Percentiles rank a stretch among this genome's conserved stretches.
Evolutionary conservation across 768 basidiomycete species (phyloP).

Genomic region (Russula olivacea): DNA sequence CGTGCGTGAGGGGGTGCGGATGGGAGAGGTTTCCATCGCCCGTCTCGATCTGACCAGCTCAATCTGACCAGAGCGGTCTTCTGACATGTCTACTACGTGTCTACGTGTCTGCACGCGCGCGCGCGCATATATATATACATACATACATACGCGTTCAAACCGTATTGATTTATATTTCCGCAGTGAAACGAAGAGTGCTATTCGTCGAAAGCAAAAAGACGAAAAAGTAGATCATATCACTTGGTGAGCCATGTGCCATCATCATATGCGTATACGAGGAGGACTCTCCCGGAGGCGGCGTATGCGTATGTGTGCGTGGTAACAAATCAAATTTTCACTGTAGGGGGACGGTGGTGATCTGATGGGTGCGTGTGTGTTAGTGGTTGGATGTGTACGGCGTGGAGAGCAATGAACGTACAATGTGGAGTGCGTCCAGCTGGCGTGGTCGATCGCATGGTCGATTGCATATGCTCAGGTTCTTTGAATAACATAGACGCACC

Average conservation of each 20-base stretch:
- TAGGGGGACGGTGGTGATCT: background rate
- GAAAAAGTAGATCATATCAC: slow-evolving; percentile 37
- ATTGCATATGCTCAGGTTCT: background rate
- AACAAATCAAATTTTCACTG: no score
- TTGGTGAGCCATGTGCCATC: background rate
- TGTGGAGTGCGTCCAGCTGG: background rate
- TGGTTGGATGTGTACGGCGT: background rate
- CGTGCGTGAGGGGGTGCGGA: no score
- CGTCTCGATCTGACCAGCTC: no score
- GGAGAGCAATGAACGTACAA: background rate
- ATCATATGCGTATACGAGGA: no score
- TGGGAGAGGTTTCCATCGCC: no score
- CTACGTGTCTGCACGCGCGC: no score
- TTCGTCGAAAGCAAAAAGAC: slow-evolving; percentile 78
- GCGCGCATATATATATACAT: background rate
- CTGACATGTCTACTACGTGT: no score
- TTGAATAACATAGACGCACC: background rate
- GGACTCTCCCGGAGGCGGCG: background rate
- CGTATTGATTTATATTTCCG: background rate
- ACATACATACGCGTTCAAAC: background rate
- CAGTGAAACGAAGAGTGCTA: slow-evolving; percentile 66
- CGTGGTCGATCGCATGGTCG: background rate
- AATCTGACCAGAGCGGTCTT: no score
- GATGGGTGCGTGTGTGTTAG: background rate
- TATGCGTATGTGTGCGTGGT: no score